Evolutionary conservation across 75 land plant species (phyloP), one percentile per base, ranked within the genome.

Genomic region (Sequoia sempervirens): DNA sequence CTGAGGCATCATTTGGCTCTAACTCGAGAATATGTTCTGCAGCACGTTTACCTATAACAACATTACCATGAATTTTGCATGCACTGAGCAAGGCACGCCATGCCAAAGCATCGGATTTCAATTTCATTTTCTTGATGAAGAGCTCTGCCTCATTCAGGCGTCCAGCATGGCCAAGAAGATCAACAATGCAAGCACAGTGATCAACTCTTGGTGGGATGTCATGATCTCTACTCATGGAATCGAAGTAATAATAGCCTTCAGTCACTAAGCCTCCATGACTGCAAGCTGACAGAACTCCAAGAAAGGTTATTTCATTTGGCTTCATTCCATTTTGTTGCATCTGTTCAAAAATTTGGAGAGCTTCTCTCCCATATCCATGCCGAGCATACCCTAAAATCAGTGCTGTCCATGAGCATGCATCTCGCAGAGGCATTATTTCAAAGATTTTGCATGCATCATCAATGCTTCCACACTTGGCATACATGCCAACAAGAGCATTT

Each of bases 111-210:
- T 91, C 89, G 5, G 84, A 79, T 69, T 79, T 81, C 26, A 88
- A 82, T 26, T 86, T 89, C 86, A 92, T 86, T 34, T 85, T 84
- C 56, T 52, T 37, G 28, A 93, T 85, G 66, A 93, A 90, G 2
- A 64, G 87, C 85, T 88, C 90, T 36, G 93, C 93, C 81, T 93
- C 93, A 4, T 81, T 45, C 82, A 91, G 80, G 50, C 81, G 81
- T 38, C 95, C 95, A 30, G 86, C 86, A 47, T 91, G 91, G 54
- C 95, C 93, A 58, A 93, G 85, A 83, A 91, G 82, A 47, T 92
- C 93, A 34, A 90, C 88, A 79, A 93, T 53, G 83, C 91, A 87
- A 7, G 89, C 86, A 83, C 76, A 92, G 79, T 93, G 95, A 80
- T 90, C 89, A 61, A 43, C 82, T 61, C 56, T 88, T 26, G 93